phyloP scores from a whole-genome alignment of 164 flowering plant species.

The Nelumbo lutea region DNA sequence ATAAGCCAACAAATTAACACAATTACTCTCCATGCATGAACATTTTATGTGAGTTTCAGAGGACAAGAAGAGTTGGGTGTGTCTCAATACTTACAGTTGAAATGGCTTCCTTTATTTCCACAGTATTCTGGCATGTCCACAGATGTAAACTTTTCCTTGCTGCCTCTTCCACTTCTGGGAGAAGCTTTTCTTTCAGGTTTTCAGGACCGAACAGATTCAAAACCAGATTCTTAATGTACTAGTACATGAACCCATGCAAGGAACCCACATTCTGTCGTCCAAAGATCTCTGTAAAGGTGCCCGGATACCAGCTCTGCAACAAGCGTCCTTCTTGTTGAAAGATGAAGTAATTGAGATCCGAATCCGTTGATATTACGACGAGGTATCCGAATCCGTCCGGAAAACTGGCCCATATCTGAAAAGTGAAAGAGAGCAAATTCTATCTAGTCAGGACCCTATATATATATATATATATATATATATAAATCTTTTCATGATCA shows the following conservation, averaged over 20 bases:
- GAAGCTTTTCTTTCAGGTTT: constrained; percentile 31
- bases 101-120: constrained; percentile 33
- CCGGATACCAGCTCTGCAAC: constrained; percentile 39
- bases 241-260: constrained; percentile 33
- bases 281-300: constrained; percentile 29
- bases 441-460: no score
- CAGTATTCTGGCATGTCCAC: constrained; percentile 23
- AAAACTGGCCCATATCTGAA: constrained; percentile 36
- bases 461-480: no score
- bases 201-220: constrained; percentile 35
- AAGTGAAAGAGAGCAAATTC: background rate
- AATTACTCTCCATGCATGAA: background rate
- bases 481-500: no score
- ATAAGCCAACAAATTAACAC: background rate
- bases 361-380: constrained; percentile 34
- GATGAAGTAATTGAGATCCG: constrained; percentile 32
- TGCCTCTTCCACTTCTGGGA: constrained; percentile 23
- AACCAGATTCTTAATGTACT: constrained; percentile 38
- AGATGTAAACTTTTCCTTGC: constrained; percentile 12
- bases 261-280: constrained; percentile 29
- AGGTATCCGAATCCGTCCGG: constrained; percentile 30
- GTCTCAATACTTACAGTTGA: constrained; percentile 24
- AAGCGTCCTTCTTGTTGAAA: constrained; percentile 39
- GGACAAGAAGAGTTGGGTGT: constrained; percentile 7
- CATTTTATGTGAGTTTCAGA: background rate